These are phyloP conservation scores for Ophiostoma ulmi DNA, from an alignment of 2,329 filamentous ascomycete species.

Conservation along the genomic window DNA sequence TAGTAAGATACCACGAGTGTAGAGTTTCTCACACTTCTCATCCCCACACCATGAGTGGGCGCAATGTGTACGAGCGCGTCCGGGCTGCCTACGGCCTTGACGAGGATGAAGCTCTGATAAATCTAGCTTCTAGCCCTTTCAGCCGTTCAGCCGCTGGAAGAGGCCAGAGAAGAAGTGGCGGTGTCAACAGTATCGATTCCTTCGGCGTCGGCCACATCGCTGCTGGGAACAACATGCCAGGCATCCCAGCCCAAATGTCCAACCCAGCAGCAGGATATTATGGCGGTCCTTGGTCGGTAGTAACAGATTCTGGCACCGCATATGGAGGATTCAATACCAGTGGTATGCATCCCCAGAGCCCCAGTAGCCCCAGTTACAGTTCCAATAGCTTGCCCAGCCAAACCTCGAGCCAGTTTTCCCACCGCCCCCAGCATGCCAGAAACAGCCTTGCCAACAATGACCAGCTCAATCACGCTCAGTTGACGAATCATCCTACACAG, in stretches of 20 bases:
- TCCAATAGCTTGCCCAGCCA: not conserved
- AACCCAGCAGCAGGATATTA: too few relatives aligned
- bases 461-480: not conserved
- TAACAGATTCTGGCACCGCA: too few relatives aligned
- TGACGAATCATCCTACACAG: not conserved
- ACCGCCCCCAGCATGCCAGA: not conserved
- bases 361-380: too few relatives aligned
- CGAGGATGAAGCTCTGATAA: not conserved
- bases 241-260: not conserved
- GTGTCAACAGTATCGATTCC: not conserved
- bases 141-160: not conserved
- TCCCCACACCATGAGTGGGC: constrained; percentile 10
- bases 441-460: not conserved
- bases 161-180: not conserved
- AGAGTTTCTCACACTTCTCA: not conserved
- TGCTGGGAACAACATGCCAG: not conserved
- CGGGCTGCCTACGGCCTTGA: constrained; percentile 19
- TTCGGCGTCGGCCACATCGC: not conserved
- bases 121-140: not conserved
- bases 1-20: not conserved
- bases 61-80: constrained; percentile 19
- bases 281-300: too few relatives aligned
- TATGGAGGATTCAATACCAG: too few relatives aligned
- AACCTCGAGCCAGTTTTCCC: too few relatives aligned
- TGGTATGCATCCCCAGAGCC: too few relatives aligned